A percentile compares a stretch with the other conserved stretches of the same genome.
Evolutionary conservation across 192 early-diverging fungal species (phyloP).

Genomic region (Umbelopsis sp.): DNA sequence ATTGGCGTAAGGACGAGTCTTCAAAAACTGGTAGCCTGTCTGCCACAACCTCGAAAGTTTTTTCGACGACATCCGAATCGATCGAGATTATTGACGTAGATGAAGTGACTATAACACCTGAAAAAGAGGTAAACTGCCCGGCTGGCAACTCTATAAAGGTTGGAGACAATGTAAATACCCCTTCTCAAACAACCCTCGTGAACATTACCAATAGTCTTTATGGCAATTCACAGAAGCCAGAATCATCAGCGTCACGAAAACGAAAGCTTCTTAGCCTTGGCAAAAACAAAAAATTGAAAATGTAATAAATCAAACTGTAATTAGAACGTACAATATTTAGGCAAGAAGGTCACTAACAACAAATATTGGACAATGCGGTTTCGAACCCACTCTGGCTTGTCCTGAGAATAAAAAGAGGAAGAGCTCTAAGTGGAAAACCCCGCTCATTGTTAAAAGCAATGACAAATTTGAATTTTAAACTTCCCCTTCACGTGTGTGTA

Average conservation of each 20-base stretch:
- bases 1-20: no score
- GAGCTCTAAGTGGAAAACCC: neutral
- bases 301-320: slow-evolving; percentile 1
- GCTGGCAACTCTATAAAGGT: no score
- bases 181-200: neutral
- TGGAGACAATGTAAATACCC: neutral
- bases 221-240: neutral
- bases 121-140: no score
- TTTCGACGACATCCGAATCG: no score
- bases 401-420: no score
- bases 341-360: neutral
- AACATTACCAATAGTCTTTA: neutral
- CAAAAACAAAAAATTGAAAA: slow-evolving; percentile 11
- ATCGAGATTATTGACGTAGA: no score
- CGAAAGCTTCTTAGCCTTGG: neutral
- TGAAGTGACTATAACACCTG: no score
- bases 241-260: neutral
- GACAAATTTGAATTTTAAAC: neutral
- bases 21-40: no score
- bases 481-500: slow-evolving; percentile 8
- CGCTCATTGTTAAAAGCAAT: no score
- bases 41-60: no score
- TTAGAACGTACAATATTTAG: neutral
- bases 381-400: no score
- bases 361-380: neutral